Evolutionary conservation across 129 eudicot species (phyloP), one percentile per base, ranked within the genome.

Genomic region (Flaveria robusta): DNA sequence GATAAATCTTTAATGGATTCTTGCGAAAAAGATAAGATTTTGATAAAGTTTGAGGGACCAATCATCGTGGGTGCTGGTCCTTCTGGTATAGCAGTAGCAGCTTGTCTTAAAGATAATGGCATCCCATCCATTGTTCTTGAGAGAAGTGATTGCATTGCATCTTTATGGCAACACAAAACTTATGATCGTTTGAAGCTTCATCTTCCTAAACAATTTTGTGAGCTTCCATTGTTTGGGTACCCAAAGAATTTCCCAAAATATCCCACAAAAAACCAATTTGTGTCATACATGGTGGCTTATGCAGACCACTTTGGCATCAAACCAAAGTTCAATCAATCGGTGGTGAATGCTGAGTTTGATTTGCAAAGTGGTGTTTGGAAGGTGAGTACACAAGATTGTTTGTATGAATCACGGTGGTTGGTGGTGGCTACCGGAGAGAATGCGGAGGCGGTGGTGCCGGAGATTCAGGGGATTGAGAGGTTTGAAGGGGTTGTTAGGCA

Each of bases 371-470:
- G 77, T 68, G 20, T 87, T 10, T 93, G 98, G 98, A 82, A 73
- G 56, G 97, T 93, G 1, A 58, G 18, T 22, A 88, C 87, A 39
- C 85, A 84, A 66, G 92, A 84, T 70, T 80, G 54, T 34, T 81
- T 77, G 55, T 93, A 87, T 71, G 46, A 82, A 19, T 87, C 96
- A 15, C 65, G 76, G 75, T 93, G 97, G 97, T 20, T 93, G 46
- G 81, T 93, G 43, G 98, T 93, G 42, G 98, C 98, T 11, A 88
- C 97, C 9, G 98, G 98, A 15, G 98, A 93, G 78, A 93, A 90
- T 82, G 92, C 97, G 16, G 98, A 93, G 84, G 91, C 97, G 31
- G 86, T 85, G 7, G 65, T 90, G 39, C 98, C 98, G 9, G 96
- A 90, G 29, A 90, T 93, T 66, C 80, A 34, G 2, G 98, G 97